Evolutionary conservation across 1,139 yeast species (phyloP), one percentile per base, ranked within the genome.

Genomic region (Schizosaccharomyces versatilis): DNA sequence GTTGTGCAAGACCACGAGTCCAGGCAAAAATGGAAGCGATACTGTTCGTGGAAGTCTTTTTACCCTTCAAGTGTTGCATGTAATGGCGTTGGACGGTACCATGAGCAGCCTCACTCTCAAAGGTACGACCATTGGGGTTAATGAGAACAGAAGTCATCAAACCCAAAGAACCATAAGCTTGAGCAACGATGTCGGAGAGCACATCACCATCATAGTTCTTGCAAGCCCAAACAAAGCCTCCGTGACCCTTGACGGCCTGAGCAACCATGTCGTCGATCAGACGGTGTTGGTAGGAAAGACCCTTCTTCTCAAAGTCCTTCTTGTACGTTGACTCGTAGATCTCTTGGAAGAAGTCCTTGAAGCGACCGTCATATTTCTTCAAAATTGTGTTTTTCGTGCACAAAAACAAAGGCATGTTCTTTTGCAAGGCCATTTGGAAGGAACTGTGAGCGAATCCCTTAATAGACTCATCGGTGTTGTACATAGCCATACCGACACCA

Each of bases 171-270:
- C 97, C 97, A 65, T 86, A 88, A 44, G 97, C 97, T 72, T 88
- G 97, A 48, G 97, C 97, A 58, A 88, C 95, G 64, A 88, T 84
- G 68, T 88, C 97, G 38, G 94, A 82, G 71, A 86, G 94, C 58
- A 88, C 97, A 66, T 88, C 97, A 68, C 97, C 97, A 67, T 88
- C 97, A 70, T 88, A 88, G 73, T 88, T 88, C 74, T 88, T 88
- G 79, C 88, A 77, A 56, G 97, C 97, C 72, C 88, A 80, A 62
- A 88, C 81, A 69, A 76, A 88, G 14, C 97, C 97, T 63, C 97
- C 97, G 68, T 79, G 78, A 55, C 95, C 84, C 73, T 88, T 88
- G 69, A 88, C 73, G 95, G 88, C 88, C 73, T 88, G 96, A 24
- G 97, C 97, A 59, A 88, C 97, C 97, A 88, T 88, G 68, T 88